Evolutionary conservation across 805 yeast species (phyloP).

Genomic region (Torulaspora quercuum): DNA sequence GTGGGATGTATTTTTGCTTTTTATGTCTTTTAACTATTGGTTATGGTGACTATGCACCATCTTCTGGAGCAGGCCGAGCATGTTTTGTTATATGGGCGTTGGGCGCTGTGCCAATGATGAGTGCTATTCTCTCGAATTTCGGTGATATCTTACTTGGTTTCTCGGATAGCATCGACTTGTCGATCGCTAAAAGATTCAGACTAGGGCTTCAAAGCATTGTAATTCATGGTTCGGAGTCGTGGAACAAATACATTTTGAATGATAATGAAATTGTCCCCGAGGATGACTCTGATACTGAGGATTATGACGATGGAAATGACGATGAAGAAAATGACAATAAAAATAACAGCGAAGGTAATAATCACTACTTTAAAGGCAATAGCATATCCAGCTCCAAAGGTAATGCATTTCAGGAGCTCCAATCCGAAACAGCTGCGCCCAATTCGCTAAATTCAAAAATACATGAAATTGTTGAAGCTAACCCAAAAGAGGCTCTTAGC

Average conservation of each 20-base stretch:
- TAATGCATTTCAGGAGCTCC: background rate
- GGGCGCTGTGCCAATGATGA: conserved; percentile 83
- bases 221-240: conserved; percentile 10
- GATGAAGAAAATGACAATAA: conserved; percentile 4
- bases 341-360: background rate
- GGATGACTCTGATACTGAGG: conserved; percentile 4
- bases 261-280: conserved; percentile 14
- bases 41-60: conserved; percentile 73
- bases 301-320: conserved; percentile 5
- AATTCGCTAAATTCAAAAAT: background rate
- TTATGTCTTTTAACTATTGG: conserved; percentile 78
- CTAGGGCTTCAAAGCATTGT: conserved; percentile 15
- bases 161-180: conserved; percentile 24
- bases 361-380: background rate
- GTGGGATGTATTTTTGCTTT: conserved; percentile 71
- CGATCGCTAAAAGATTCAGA: conserved; percentile 17
- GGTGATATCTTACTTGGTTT: conserved; percentile 48
- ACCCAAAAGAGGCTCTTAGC: background rate
- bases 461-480: background rate
- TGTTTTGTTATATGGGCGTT: conserved; percentile 80
- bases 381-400: background rate
- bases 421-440: background rate
- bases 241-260: conserved; percentile 8
- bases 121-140: conserved; percentile 66
- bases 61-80: conserved; percentile 59